phyloP scores from a whole-genome alignment of 495 filamentous ascomycete species.

The Evansstolkia leycettana region DNA sequence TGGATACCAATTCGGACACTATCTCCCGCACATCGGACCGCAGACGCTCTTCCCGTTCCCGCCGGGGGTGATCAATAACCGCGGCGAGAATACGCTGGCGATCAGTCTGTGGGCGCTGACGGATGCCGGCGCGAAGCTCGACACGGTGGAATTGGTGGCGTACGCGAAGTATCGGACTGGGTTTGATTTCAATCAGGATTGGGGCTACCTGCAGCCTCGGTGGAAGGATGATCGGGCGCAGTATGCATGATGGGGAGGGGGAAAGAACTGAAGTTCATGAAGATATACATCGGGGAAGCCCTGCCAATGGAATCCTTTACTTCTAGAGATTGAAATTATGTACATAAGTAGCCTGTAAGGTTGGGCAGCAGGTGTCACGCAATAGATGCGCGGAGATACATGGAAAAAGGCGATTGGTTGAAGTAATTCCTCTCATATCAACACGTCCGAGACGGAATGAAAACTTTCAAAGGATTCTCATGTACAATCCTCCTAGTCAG shows the following conservation, averaged over 20 bases:
- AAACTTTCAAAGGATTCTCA: too few species aligned
- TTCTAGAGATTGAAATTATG: too few species aligned
- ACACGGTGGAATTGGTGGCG: conserved; percentile 20
- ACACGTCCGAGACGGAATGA: too few species aligned
- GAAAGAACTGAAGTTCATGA: too few species aligned
- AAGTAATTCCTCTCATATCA: too few species aligned
- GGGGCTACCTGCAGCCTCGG: conserved; percentile 29
- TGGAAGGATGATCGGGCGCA: conserved; percentile 24
- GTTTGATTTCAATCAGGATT: conserved; percentile 31
- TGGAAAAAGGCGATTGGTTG: too few species aligned
- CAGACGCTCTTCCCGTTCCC: conserved; percentile 37
- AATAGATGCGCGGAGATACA: too few species aligned
- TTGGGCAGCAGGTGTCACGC: too few species aligned
- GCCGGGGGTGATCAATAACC: conserved; percentile 35
- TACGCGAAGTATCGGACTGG: conserved; percentile 29
- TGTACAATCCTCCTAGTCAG: too few species aligned
- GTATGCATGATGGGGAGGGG: conserved; percentile 10
- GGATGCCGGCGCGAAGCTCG: conserved; percentile 22
- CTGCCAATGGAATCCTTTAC: too few species aligned
- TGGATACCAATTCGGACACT: conserved; percentile 39
- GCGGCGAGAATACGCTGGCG: conserved; percentile 29
- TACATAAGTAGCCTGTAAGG: too few species aligned
- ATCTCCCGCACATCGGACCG: conserved; percentile 35
- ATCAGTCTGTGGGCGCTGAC: conserved; percentile 36
- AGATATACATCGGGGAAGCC: too few species aligned